phyloP scores from a whole-genome alignment of 805 yeast genomes.

The Novakomyces olei region DNA sequence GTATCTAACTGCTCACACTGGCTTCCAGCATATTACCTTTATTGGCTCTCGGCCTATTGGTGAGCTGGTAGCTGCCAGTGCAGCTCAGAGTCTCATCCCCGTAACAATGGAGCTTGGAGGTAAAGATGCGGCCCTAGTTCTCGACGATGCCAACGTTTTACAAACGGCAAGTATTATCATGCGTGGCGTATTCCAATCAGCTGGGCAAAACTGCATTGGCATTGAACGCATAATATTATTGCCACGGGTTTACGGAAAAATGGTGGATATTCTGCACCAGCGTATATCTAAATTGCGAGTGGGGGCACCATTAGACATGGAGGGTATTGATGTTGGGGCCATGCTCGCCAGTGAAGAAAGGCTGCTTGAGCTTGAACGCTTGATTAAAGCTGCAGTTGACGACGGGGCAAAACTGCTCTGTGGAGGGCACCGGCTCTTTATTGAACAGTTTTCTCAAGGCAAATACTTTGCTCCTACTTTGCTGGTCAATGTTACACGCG shows the following conservation, averaged over 20 bases:
- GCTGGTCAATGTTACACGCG: constrained; percentile 53
- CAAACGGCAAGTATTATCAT: constrained; percentile 61
- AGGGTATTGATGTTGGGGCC: constrained; percentile 80
- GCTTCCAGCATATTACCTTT: constrained; percentile 70
- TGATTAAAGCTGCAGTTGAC: constrained; percentile 49
- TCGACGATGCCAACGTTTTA: constrained; percentile 33
- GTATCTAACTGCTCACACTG: constrained; percentile 62
- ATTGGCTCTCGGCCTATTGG: constrained; percentile 95
- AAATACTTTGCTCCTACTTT: constrained; percentile 84
- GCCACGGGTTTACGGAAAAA: constrained; percentile 38
- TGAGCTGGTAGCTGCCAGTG: constrained; percentile 61
- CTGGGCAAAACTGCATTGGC: constrained; percentile 97
- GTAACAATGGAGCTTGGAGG: constrained; percentile 95
- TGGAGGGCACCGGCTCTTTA: constrained; percentile 65
- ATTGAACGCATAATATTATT: constrained; percentile 81
- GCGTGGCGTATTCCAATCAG: constrained; percentile 91
- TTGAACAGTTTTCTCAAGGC: constrained; percentile 90
- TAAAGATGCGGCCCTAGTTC: constrained; percentile 71
- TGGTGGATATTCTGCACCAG: constrained; percentile 33
- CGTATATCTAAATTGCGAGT: constrained; percentile 43
- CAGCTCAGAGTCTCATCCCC: constrained; percentile 73
- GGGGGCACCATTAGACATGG: constrained; percentile 83
- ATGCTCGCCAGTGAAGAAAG: constrained; percentile 64
- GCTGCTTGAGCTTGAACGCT: constrained; percentile 40
- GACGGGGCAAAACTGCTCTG: constrained; percentile 59